phyloP scores from a whole-genome alignment of 371 early-diverging fungal genomes.

The Nosema granulosis region DNA sequence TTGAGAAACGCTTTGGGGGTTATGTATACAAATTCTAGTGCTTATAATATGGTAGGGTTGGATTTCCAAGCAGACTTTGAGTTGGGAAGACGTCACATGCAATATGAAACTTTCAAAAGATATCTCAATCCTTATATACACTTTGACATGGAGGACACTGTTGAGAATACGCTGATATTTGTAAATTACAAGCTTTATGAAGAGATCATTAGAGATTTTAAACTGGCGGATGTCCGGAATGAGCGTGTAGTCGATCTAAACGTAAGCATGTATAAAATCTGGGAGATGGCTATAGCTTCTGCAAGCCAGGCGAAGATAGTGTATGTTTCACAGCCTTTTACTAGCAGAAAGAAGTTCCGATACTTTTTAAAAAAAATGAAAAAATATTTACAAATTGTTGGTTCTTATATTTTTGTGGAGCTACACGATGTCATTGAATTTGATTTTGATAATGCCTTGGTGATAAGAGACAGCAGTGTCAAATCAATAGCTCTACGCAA shows the following conservation, averaged over 20 bases:
- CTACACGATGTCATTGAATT: neutral
- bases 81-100: neutral
- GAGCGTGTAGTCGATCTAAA: neutral
- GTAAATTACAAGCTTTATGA: neutral
- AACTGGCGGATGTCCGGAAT: neutral
- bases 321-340: neutral
- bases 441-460: neutral
- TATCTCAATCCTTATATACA: neutral
- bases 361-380: neutral
- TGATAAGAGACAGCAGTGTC: neutral
- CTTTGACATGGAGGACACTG: neutral
- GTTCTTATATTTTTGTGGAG: conserved; percentile 1
- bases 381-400: conserved; percentile 1
- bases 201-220: conserved; percentile 10
- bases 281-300: conserved; percentile 5
- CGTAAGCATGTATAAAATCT: neutral
- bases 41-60: neutral
- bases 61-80: neutral
- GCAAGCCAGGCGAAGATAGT: neutral
- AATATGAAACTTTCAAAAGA: neutral
- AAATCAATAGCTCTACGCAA: neutral
- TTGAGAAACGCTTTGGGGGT: neutral
- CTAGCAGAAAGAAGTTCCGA: no score
- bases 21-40: neutral
- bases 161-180: conserved; percentile 13